Base-by-base conservation (phyloP, 768 basidiomycete genomes). In the Lactifluus rugatus region DNA sequence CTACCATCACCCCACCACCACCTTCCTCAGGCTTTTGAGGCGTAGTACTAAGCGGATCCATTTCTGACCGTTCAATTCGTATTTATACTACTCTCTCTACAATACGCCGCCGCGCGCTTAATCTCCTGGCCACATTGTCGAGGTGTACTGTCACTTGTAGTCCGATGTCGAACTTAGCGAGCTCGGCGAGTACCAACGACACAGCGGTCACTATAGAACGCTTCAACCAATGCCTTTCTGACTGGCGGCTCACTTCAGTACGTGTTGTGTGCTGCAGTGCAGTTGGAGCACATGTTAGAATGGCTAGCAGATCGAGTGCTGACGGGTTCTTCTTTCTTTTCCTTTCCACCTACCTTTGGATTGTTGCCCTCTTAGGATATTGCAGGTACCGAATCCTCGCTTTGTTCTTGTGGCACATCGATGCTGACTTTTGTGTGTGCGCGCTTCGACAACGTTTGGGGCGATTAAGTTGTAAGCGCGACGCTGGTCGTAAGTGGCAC, bases 401-500 rank as follows among this genome's bases (percentile, higher is more conserved):
- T 13, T 31, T 31, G 8, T 2, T 34, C 34, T 41, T 19, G 7
- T 5, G n/a, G 16, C 8, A 41, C 19, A 8, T 6, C n/a, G 16
- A 41, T 47, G 13, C 16, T 5, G 2, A 10, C 5, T 4, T 14
- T 21, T 17, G 19, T 42, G n/a, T 19, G 41, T 19, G 41, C 5
- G 17, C 16, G 41, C 36, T 3, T 8, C 16, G 8, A 32, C 9
- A 1, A n/a, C n/a, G n/a, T 23, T 3, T 11, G 21, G 2, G n/a
- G 10, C 14, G 7, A 34, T 41, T 8, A n/a, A 62, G 61, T 54
- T 5, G 61, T 52, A 8, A 47, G 53, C 48, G 7, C 44, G 11
- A 48, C 53, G 1, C 11, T 60, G 21, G 45, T 60, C 36, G 58
- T 62, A 23, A 54, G 61, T 51, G 10, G 6, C 16, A 14, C 9